Evolutionary conservation across 2,329 filamentous ascomycete species (phyloP).

Genomic region (Blastomyces gilchristii): DNA sequence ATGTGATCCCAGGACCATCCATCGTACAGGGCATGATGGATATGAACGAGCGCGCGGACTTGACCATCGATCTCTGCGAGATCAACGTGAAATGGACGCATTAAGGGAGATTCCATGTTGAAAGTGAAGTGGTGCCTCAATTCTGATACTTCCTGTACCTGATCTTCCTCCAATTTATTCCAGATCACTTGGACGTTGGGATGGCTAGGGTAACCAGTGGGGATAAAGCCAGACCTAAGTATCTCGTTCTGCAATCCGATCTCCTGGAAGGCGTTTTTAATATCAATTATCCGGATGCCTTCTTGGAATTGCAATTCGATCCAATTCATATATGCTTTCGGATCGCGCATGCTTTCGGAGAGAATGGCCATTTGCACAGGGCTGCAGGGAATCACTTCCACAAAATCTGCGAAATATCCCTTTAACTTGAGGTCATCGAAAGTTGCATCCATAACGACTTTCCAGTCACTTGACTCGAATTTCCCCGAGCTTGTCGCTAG

Average conservation of each 20-base stretch:
- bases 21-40: constrained; percentile 82
- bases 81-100: constrained; percentile 55
- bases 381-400: constrained; percentile 51
- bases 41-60: constrained; percentile 39
- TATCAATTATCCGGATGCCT: constrained; percentile 24
- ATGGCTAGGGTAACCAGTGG: constrained; percentile 35
- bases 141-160: constrained; percentile 36
- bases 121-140: constrained; percentile 34
- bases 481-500: constrained; percentile 16
- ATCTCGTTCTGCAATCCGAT: constrained; percentile 52
- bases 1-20: constrained; percentile 84
- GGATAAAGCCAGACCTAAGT: constrained; percentile 62
- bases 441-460: constrained; percentile 19
- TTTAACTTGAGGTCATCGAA: constrained; percentile 36
- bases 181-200: constrained; percentile 57
- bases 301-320: constrained; percentile 52
- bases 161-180: constrained; percentile 37
- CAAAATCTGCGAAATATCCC: constrained; percentile 17
- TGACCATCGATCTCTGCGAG: constrained; percentile 28
- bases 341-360: constrained; percentile 54
- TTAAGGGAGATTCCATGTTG: constrained; percentile 27
- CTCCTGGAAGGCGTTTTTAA: constrained; percentile 42
- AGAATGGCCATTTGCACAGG: constrained; percentile 72
- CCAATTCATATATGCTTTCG: constrained; percentile 65
- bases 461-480: constrained; percentile 12